Evolutionary conservation across 495 filamentous ascomycete species (phyloP), one percentile per base, ranked within the genome.

Genomic region (Aspergillus funiculosus): DNA sequence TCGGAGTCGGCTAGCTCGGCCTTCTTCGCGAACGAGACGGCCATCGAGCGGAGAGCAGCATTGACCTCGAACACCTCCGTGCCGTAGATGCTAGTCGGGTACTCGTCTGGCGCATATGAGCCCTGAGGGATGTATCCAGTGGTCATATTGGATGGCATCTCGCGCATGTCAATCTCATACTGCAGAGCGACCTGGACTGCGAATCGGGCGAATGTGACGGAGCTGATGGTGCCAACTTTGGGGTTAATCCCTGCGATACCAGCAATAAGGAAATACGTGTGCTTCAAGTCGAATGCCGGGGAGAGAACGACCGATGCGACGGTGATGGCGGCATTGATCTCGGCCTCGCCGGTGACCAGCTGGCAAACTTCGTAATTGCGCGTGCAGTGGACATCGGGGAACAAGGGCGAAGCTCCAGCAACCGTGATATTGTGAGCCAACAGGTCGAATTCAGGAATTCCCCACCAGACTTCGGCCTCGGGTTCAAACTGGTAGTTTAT

Each of bases 61-160:
- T 83, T 87, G 24, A 88, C 60, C 58, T 88, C 85, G 61, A 85
- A 82, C 19, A 87, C 85, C 62, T 89, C 85, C 7, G 85, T 87
- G 36, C 85, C 85, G 62, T 88, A 88, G 57, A 85, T 72, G 38
- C 48, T 71, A 34, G 57, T 56, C 0, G 85, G 84, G 54, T 85
- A 88, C 47, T 83, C 56, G 36, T 69, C 54, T 1, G 83, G 79
- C 20, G 25, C 37, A 5, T 60, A 50, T 2, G 75, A 60, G 4
- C 83, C 84, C 53, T 77, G 76, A 0, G 81, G 72, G 17, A 87
- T 63, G 52, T 88, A 89, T 11, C 81, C 80, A 0, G 82, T 84
- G 2, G 75, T 69, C 49, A 74, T 85, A 62, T 81, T 81, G 9
- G 48, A 54, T 3, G 82, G 78, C 29, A 85, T 82, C 60, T 87